Base-by-base conservation (phyloP, 805 yeast genomes). In the Teunomyces barrocoloradensis region DNA sequence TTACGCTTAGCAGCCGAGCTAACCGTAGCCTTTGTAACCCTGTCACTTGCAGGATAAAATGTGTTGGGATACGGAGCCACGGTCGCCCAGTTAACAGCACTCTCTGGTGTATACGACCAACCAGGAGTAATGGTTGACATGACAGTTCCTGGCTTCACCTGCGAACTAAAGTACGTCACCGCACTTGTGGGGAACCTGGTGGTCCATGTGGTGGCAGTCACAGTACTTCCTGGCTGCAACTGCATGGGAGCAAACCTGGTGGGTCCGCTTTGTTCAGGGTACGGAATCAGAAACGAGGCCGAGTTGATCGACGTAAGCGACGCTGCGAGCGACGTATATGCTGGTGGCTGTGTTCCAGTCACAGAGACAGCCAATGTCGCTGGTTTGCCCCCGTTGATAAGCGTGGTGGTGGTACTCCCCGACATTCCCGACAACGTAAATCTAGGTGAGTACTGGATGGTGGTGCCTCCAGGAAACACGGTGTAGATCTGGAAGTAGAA, bases 181-280 rank as follows among this genome's bases (percentile, higher is more conserved):
- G 87, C 73, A 46, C 89, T 80, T 0, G 96, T 79, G 13, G 92
- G 82, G 63, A 67, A 84, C 53, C 81, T 73, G 55, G 83, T 77
- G 9, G 85, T 63, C 84, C 91, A 85, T 3, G 84, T 66, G 7
- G 85, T 75, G 33, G 73, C 79, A 0, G 96, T 87, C 21, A 89
- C 79, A 7, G 68, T 69, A 1, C 86, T 59, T 3, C 85, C 87
- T 5, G 99, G 97, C 67, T 89, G 96, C 49, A 74, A 63, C 69
- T 91, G 97, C 96, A 90, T 89, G 45, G 97, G 97, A 1, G 98
- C 97, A 65, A 69, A 88, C 57, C 91, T 79, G 7, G 87, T 80
- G 17, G 56, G 65, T 27, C 96, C 96, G 0, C 94, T 85, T 69
- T 92, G 98, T 56, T 57, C 53, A 2, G 88, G 78, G 68, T 91